Evolutionary conservation across 2,329 filamentous ascomycete species (phyloP), one percentile per base, ranked within the genome.

Genomic region (Coniochaeta sp.): DNA sequence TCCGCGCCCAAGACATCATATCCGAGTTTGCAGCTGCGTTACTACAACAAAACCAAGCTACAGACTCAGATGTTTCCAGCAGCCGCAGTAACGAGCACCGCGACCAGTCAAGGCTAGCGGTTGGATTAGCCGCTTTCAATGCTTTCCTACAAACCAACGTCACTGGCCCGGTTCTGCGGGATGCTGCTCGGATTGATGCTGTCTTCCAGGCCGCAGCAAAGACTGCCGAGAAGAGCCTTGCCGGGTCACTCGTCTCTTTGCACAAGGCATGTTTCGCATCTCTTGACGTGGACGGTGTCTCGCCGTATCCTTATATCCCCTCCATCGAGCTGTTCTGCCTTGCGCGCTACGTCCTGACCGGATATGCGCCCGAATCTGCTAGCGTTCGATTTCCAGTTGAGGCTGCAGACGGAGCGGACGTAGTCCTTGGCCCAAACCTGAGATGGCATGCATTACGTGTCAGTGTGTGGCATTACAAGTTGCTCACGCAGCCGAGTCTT

Each of bases 81-180:
- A 2, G 40, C 62, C 33, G 1, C 24, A 59, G 17, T 40, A 16
- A n/a, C n/a, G 16, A n/a, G 3, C 38, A 40, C 22, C 31, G 11
- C 6, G 54, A 36, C 12, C 34, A 19, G 6, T 57, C 64, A 6
- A 50, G 62, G 8, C 64, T 85, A 59, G 76, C 84, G 52, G 76
- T 89, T 36, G 90, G 86, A 11, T 76, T 90, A 56, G 86, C 89
- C 1, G 84, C 88, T 1, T 79, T 96, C 12, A 83, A 91, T 68
- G 84, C 88, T 12, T 97, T 96, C 70, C 74, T 96, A 17, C 93
- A 97, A 72, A 86, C 86, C 1, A 96, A 91, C 70, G 89, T 96
- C 59, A 96, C 93, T 3, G 93, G 93, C 0, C 93, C 93, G 1
- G 88, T 91, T 0, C 77, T 96, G n/a, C 75, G 79, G 6, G 58